Base-by-base conservation (phyloP, 2,329 filamentous ascomycete species). In the Colletotrichum salicis region DNA sequence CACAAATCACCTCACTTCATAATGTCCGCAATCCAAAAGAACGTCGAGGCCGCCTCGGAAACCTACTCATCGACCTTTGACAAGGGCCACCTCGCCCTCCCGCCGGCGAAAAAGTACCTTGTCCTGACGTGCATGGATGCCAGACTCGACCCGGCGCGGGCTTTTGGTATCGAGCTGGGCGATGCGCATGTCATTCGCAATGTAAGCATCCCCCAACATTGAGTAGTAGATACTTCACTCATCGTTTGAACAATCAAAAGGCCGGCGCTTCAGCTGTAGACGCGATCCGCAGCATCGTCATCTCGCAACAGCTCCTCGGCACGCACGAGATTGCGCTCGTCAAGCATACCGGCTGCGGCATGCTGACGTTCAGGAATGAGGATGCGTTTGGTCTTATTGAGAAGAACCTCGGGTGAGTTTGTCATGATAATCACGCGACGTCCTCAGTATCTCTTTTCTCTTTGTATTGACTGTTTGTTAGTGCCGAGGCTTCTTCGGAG, bases 141-240 rank as follows among this genome's bases (percentile, higher is more conserved):
- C 5, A 90, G 93, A 63, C 84, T 91, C 76, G 87, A 96, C 76
- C 90, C 93, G 0, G 87, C 89, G 3, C 84, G 87, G 13, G 92
- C 92, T 1, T 92, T 94, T 65, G 92, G 91, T 10, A 91, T 95
- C 69, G 83, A 87, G 24, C 87, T 94, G 22, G 93, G 94, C 52
- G 92, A 95, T 74, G 94, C 93, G 0, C 93, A 96, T 80, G 89
- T 95, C 37, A 92, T 95, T 71, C 90, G 93, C 70, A 95, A 95
- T 75, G 84, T 79, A 54, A 57, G 70, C n/a, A 10, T 22, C 13
- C 7, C 15, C 5, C 31, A 15, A 19, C 8, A n/a, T 27, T 5
- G 29, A 13, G 13, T 15, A 13, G 31, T 4, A 4, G 27, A 27
- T 27, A 27, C 27, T 27, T 62, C 31, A 29, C 56, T 66, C 71